phyloP scores from a whole-genome alignment of 176 grass and related monocot genomes.

The Cymbopogon citratus region DNA sequence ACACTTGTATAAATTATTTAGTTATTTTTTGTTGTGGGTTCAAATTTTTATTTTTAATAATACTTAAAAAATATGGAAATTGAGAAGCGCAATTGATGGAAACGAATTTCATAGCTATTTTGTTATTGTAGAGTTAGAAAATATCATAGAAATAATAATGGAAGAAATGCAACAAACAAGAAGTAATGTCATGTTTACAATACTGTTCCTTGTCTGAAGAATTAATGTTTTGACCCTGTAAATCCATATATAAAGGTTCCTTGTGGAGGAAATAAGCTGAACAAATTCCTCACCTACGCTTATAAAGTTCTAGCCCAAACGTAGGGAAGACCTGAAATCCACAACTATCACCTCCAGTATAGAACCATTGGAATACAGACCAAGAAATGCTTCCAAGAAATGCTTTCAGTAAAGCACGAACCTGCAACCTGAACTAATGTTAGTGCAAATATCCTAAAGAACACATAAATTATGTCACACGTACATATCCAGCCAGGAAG shows the following conservation, averaged over 20 bases:
- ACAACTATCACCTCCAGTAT: slow-evolving; percentile 28
- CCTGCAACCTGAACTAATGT: slow-evolving; percentile 41
- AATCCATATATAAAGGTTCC: neutral
- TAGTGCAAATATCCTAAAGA: neutral
- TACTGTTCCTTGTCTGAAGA: neutral
- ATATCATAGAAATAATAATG: neutral
- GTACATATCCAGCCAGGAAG: neutral
- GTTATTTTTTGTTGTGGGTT: neutral
- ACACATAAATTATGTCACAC: neutral
- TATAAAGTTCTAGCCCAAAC: slow-evolving; percentile 56
- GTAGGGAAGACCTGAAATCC: slow-evolving; percentile 61
- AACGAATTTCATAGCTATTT: neutral
- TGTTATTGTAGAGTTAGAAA: neutral
- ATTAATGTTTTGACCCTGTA: neutral
- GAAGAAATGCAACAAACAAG: neutral
- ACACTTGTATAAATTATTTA: neutral
- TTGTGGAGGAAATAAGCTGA: neutral
- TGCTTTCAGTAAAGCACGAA: slow-evolving; percentile 39
- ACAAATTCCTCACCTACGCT: slow-evolving; percentile 34
- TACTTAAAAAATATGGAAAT: neutral
- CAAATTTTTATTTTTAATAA: neutral
- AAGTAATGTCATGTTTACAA: neutral
- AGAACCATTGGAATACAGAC: slow-evolving; percentile 70
- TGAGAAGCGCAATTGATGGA: neutral
- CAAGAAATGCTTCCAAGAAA: slow-evolving; percentile 57